Conservation (phyloP, 306 rosid species). For the Rosa persica region DNA sequence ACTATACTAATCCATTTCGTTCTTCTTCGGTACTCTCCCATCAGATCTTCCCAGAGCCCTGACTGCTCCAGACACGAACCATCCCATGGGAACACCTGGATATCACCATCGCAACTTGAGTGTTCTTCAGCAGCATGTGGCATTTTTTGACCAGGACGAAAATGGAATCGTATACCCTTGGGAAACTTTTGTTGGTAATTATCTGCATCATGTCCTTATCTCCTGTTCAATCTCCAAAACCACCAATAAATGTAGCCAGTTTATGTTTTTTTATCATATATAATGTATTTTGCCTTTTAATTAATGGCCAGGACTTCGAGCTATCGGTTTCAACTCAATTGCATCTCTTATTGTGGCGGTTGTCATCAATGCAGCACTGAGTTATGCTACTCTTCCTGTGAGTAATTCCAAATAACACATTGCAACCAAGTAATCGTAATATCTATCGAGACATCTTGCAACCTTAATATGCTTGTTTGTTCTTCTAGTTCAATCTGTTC, state of each 20-base stretch:
- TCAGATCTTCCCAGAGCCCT: conserved; percentile 76
- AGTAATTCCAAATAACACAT: conserved; percentile 19
- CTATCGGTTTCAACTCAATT: conserved; percentile 64
- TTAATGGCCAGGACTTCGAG: conserved; percentile 52
- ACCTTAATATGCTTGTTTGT: background rate
- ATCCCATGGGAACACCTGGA: conserved; percentile 70
- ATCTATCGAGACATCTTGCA: background rate
- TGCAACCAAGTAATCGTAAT: background rate
- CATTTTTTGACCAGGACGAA: conserved; percentile 76
- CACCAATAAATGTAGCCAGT: background rate
- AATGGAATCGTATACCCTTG: conserved; percentile 84
- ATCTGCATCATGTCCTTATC: background rate
- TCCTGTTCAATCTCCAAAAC: background rate
- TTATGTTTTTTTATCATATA: background rate
- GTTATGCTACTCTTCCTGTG: conserved; percentile 76
- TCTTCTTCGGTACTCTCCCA: background rate
- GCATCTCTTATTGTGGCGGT: conserved; percentile 47
- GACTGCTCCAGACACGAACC: conserved; percentile 62
- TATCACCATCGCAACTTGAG: conserved; percentile 51
- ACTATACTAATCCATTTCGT: background rate
- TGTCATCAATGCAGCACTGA: conserved; percentile 43
- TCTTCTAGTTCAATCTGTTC: background rate
- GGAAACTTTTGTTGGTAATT: conserved; percentile 70
- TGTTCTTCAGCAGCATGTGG: conserved; percentile 82
- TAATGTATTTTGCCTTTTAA: background rate